Base-by-base conservation (phyloP, 495 filamentous ascomycete species). In the Hyaloscypha variabilis region DNA sequence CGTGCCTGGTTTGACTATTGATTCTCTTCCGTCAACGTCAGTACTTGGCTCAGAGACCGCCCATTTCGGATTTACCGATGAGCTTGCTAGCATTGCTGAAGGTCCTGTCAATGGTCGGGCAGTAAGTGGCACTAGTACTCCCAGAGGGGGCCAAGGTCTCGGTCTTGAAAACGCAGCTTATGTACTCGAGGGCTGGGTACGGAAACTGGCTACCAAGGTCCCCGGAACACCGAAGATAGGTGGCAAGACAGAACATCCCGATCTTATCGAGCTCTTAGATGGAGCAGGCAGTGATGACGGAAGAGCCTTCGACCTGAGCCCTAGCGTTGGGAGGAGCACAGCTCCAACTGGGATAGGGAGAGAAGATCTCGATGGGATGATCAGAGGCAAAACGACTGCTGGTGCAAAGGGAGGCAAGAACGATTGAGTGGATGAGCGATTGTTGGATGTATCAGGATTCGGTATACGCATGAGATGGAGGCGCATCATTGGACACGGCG, bases 211-310 rank as follows among this genome's bases (percentile, higher is more conserved):
- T 42, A 84, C 82, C 2, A 85, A 85, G 68, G 81, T 80, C 14
- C 78, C 83, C 3, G 78, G 78, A 25, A 84, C 82, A 34, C 79
- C 85, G 1, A 72, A 78, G 5, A 56, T 67, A 60, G 66, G 77
- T 69, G 69, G 78, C 64, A 76, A 76, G 24, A 71, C 68, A 6
- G 73, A 73, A 14, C 77, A 76, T 11, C 87, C 87, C 0, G 94
- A 97, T 77, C 74, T 97, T 60, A 97, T 98, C 71, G 94, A 98
- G 76, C 77, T 98, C 60, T 83, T 87, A 39, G 90, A 94, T 73
- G 82, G 77, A 6, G 74, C 81, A 61, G 77, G 77, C 24, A 83
- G 82, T 68, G 83, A 83, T 58, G 83, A 85, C 59, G 83, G 78
- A 50, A 69, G 79, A 56, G 62, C 67, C 2, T 73, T 69, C 49